phyloP scores from a whole-genome alignment of 192 early-diverging fungal species.

The Mortierella claussenii region DNA sequence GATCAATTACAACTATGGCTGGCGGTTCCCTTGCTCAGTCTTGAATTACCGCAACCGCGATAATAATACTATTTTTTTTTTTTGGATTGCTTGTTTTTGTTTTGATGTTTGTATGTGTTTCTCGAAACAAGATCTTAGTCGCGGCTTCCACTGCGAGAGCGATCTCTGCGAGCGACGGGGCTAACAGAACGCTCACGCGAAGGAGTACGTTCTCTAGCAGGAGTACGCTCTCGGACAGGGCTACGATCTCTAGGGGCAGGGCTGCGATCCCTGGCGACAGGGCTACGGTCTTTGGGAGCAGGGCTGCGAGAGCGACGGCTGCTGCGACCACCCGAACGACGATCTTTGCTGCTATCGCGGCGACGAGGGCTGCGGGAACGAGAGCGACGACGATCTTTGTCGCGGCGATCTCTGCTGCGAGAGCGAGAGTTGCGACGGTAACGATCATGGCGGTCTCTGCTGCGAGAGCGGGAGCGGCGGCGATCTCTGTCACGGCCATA shows the following conservation, averaged over 20 bases:
- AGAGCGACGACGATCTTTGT: slow-evolving; percentile 59
- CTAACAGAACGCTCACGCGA: slow-evolving; percentile 20
- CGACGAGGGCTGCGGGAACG: slow-evolving; percentile 53
- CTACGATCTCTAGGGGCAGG: slow-evolving; percentile 24
- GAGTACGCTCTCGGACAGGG: slow-evolving; percentile 34
- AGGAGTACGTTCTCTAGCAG: slow-evolving; percentile 6
- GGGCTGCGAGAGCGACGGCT: slow-evolving; percentile 56
- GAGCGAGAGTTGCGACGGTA: slow-evolving; percentile 60
- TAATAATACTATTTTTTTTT: too few species aligned
- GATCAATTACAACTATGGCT: too few species aligned
- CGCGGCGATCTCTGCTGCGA: slow-evolving; percentile 50
- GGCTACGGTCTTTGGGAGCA: slow-evolving; percentile 16
- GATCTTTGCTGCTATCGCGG: slow-evolving; percentile 34
- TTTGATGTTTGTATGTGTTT: too few species aligned
- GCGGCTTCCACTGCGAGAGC: slow-evolving; percentile 42
- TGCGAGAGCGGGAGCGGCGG: slow-evolving; percentile 64
- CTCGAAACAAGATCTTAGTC: too few species aligned
- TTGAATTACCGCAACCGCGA: too few species aligned
- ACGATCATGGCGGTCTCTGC: slow-evolving; percentile 56
- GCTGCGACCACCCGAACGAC: slow-evolving; percentile 24
- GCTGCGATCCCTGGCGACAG: slow-evolving; percentile 17
- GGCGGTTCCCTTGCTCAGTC: too few species aligned
- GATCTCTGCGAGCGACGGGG: slow-evolving; percentile 18
- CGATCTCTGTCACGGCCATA: slow-evolving; percentile 57
- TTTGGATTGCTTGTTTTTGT: too few species aligned